These are phyloP conservation scores for Rhizopogon vesiculosus DNA, from an alignment of 768 basidiomycete genomes.

Conservation along the genomic window DNA sequence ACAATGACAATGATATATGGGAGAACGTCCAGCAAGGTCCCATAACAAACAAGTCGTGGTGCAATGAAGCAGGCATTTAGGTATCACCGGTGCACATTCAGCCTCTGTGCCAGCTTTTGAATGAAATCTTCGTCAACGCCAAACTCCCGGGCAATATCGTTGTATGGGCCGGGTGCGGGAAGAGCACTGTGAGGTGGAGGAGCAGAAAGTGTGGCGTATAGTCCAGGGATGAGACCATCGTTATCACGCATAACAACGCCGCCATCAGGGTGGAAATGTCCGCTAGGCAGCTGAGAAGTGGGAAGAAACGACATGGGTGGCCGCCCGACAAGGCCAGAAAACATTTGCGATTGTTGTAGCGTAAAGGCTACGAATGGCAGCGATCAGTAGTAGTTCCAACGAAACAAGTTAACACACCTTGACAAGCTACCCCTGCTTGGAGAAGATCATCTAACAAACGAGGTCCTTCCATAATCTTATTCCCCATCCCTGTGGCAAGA, in stretches of 20 bases:
- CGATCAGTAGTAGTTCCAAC: slow-evolving; percentile 1
- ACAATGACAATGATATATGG: not conserved
- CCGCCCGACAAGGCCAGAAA: slow-evolving; percentile 22
- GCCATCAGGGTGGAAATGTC: not conserved
- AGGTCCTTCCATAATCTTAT: not conserved
- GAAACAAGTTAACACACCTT: slow-evolving; percentile 35
- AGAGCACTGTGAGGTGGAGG: not conserved
- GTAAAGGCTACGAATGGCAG: slow-evolving; percentile 50
- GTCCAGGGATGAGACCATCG: not conserved
- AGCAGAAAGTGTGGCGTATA: not conserved
- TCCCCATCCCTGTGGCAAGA: slow-evolving; percentile 38
- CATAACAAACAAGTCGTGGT: slow-evolving; percentile 9
- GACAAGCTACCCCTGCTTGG: slow-evolving; percentile 47
- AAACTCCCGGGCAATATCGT: slow-evolving; percentile 66
- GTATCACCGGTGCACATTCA: slow-evolving; percentile 26
- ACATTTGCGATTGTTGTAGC: slow-evolving; percentile 47
- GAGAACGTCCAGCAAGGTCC: not conserved
- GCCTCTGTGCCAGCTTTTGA: slow-evolving; percentile 60
- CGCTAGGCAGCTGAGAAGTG: not conserved
- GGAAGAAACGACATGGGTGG: not conserved
- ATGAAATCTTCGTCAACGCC: slow-evolving; percentile 68
- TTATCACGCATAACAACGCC: not conserved
- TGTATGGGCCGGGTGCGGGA: slow-evolving; percentile 26
- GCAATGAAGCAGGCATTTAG: not conserved
- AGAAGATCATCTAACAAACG: slow-evolving; percentile 43